A percentile compares a stretch with the other conserved stretches of the same genome.
phyloP scores from a whole-genome alignment of 2,329 filamentous ascomycete species.

The Ophiocordyceps camponoti-saundersi region DNA sequence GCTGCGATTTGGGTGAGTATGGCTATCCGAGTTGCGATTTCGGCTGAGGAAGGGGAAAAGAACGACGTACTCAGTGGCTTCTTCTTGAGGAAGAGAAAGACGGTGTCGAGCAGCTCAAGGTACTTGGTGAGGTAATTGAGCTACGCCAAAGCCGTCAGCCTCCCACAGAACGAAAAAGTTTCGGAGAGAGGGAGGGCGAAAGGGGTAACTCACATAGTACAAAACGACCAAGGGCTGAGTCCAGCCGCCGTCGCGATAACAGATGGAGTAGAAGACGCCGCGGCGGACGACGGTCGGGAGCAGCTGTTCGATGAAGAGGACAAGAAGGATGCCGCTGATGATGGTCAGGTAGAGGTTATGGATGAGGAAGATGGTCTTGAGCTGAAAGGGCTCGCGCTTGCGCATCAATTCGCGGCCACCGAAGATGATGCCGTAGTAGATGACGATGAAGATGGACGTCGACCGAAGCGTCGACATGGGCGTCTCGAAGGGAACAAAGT shows the following conservation, averaged over 20 bases:
- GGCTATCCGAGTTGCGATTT: background rate
- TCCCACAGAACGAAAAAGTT: background rate
- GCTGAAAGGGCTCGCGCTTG: slow-evolving; percentile 66
- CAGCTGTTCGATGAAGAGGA: slow-evolving; percentile 80
- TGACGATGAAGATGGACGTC: slow-evolving; percentile 61
- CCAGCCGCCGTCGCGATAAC: slow-evolving; percentile 68
- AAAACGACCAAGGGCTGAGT: slow-evolving; percentile 82
- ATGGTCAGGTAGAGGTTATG: slow-evolving; percentile 91
- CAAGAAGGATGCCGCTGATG: slow-evolving; percentile 66
- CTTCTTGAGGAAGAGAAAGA: slow-evolving; percentile 98
- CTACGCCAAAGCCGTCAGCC: slow-evolving; percentile 32
- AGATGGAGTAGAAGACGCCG: slow-evolving; percentile 83
- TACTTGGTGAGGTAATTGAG: slow-evolving; percentile 98
- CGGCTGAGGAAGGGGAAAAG: background rate
- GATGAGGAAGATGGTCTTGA: slow-evolving; percentile 79
- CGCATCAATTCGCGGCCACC: slow-evolving; percentile 88
- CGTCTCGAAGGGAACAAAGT: slow-evolving; percentile 64
- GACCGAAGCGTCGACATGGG: slow-evolving; percentile 81
- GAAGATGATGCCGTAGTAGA: slow-evolving; percentile 90
- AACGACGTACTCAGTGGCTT: slow-evolving; percentile 57
- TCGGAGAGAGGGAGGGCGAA: background rate
- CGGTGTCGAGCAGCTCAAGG: slow-evolving; percentile 84
- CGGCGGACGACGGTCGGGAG: slow-evolving; percentile 64
- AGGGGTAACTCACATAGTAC: slow-evolving; percentile 58
- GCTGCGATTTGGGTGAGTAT: slow-evolving; percentile 28